These are phyloP conservation scores for Thelephora ganbajun DNA, from an alignment of 768 basidiomycete genomes.

Conservation along the genomic window DNA sequence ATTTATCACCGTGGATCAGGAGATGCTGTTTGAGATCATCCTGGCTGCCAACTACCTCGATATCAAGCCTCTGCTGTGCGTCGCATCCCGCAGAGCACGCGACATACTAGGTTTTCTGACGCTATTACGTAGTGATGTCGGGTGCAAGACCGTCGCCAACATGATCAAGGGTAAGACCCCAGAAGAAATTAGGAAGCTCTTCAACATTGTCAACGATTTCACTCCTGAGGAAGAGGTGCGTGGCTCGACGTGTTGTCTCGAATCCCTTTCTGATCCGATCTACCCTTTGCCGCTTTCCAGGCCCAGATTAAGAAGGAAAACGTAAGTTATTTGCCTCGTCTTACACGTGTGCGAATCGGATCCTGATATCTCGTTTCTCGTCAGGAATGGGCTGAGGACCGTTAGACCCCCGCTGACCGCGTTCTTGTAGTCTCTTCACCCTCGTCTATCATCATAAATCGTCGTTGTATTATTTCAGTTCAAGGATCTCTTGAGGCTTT, in stretches of 20 bases:
- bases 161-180: conserved; percentile 99
- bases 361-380: conserved; percentile 5
- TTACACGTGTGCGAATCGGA: neutral
- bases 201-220: too few relatives aligned
- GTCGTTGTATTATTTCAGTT: neutral
- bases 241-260: conserved; percentile 6
- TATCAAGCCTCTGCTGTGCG: conserved; percentile 94
- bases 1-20: conserved; percentile 97
- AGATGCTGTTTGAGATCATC: conserved; percentile 99
- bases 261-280: too few relatives aligned
- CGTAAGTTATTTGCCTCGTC: conserved; percentile 32
- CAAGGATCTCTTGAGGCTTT: too few relatives aligned
- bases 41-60: conserved; percentile 99
- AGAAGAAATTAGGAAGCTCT: conserved; percentile 96
- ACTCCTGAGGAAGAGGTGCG: conserved; percentile 93
- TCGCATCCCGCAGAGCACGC: conserved; percentile 9
- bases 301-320: conserved; percentile 99
- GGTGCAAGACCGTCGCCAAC: conserved; percentile 98
- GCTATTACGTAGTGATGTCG: conserved; percentile 60
- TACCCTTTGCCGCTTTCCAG: conserved; percentile 24
- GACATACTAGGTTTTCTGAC: conserved; percentile 4
- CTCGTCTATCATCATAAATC: neutral
- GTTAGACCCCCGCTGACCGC: conserved; percentile 27
- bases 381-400: conserved; percentile 93
- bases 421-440: conserved; percentile 9